Conservation (phyloP, 257 asterid species). For the Marsdenia floribunda region DNA sequence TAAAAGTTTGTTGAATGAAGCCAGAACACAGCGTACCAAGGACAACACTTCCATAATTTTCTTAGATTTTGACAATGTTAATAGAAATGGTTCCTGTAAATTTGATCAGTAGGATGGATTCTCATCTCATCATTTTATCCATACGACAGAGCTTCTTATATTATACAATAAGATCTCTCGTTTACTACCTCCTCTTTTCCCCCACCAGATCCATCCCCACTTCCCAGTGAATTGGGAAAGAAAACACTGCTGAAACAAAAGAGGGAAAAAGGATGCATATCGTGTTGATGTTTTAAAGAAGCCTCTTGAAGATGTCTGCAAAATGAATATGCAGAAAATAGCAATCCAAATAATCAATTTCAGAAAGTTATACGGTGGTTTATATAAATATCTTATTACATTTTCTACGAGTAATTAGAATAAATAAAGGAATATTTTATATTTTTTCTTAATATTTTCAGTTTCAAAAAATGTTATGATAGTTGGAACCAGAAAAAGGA, state of each 20-base stretch:
- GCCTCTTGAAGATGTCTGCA: too few species aligned
- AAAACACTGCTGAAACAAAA: too few species aligned
- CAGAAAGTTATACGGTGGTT: too few species aligned
- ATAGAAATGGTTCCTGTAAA: slow-evolving; percentile 39
- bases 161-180: slow-evolving; percentile 7
- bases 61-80: slow-evolving; percentile 52
- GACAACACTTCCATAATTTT: slow-evolving; percentile 85
- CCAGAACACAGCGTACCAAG: slow-evolving; percentile 70
- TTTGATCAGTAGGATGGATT: slow-evolving; percentile 26
- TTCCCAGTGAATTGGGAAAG: background rate
- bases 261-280: background rate
- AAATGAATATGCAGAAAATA: too few species aligned
- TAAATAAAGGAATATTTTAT: too few species aligned
- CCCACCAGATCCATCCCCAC: background rate
- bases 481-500: too few species aligned
- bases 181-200: background rate
- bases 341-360: too few species aligned
- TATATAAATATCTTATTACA: too few species aligned
- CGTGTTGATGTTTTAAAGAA: background rate
- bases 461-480: too few species aligned
- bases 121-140: background rate
- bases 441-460: too few species aligned
- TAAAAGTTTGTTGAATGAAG: slow-evolving; percentile 66
- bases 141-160: background rate
- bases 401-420: too few species aligned